A percentile compares a stretch with the other conserved stretches of the same genome.
Conservation (phyloP, 208 protist genomes). For the Crithidia mellificae region DNA sequence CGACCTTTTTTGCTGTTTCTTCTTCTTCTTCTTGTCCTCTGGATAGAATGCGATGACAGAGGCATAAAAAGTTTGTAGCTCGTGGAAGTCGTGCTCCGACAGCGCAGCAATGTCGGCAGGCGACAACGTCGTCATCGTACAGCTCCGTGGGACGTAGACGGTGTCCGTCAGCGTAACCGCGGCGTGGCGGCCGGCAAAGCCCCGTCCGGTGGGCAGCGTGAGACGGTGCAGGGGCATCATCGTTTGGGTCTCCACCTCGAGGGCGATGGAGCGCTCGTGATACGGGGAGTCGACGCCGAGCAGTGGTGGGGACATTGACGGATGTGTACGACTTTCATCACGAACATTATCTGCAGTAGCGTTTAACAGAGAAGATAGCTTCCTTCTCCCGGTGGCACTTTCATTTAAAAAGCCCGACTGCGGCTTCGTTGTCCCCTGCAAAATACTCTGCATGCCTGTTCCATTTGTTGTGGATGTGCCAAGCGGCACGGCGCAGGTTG, state of each 20-base stretch:
- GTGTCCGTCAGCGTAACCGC: conserved; percentile 37
- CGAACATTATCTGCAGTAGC: too few relatives aligned
- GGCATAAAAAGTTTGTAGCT: conserved; percentile 20
- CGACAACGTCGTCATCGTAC: conserved; percentile 29
- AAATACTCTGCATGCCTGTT: background rate
- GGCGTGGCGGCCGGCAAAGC: conserved; percentile 34
- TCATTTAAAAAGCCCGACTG: too few relatives aligned
- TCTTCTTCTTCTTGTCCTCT: conserved; percentile 15
- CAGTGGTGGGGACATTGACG: too few relatives aligned
- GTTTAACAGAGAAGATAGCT: too few relatives aligned
- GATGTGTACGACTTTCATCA: too few relatives aligned
- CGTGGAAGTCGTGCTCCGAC: background rate
- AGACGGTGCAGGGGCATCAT: conserved; percentile 10
- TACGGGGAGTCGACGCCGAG: conserved; percentile 9
- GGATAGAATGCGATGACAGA: conserved; percentile 28
- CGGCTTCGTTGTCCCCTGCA: background rate
- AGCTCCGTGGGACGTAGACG: conserved; percentile 37
- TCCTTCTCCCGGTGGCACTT: too few relatives aligned
- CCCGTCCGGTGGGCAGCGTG: conserved; percentile 18
- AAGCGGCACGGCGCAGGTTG: conserved; percentile 17
- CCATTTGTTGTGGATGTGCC: background rate
- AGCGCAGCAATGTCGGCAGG: conserved; percentile 11
- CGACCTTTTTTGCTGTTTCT: too few relatives aligned
- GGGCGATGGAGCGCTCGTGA: conserved; percentile 24
- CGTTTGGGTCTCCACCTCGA: conserved; percentile 17